Base-by-base conservation (phyloP, 352 stramenopile genomes). In the Detonula confervacea region DNA sequence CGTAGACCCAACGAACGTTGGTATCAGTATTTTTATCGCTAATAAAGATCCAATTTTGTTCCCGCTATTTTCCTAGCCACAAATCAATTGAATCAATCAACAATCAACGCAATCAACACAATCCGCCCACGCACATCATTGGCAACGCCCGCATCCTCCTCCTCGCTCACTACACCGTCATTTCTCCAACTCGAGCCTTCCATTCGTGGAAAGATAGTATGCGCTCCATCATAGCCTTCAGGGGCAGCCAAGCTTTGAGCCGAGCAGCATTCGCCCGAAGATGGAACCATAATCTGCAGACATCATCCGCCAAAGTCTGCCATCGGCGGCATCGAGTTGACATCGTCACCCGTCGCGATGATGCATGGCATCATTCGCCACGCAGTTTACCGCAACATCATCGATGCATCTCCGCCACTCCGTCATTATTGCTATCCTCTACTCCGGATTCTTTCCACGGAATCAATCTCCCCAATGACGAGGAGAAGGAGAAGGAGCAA, bases 401-500 rank as follows among this genome's bases (percentile, higher is more conserved):
- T n/a, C n/a, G 18, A 63, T 27, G 49, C 18, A 35, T 63, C 30
- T 52, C 47, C 29, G 12, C 51, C 22, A 30, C 42, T 42, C 59
- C 60, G 4, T 3, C 54, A 20, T 8, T 44, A 39, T 27, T 51
- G 1, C 16, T 20, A 2, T 64, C 55, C 25, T 64, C 55, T 16
- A 7, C 27, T 25, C 33, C 55, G 1, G 29, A 73, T 63, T 65
- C 52, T 14, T 73, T 73, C 35, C 65, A 73, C 24, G 65, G 65
- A 7, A 55, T 74, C 14, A 47, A 52, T 16, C 52, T 74, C 16
- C 22, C 44, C 16, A 27, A 65, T 0, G 18, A 49, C 5, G 42
- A 24, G 24, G 8, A 47, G 39, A 44, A 11, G 54, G n/a, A 12
- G 4, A 27, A 4, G n/a, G n/a, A n/a, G n/a, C n/a, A n/a, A n/a